Evolutionary conservation across 1,284 basidiomycete species (phyloP).

Genomic region (Ganoderma lingzhi): DNA sequence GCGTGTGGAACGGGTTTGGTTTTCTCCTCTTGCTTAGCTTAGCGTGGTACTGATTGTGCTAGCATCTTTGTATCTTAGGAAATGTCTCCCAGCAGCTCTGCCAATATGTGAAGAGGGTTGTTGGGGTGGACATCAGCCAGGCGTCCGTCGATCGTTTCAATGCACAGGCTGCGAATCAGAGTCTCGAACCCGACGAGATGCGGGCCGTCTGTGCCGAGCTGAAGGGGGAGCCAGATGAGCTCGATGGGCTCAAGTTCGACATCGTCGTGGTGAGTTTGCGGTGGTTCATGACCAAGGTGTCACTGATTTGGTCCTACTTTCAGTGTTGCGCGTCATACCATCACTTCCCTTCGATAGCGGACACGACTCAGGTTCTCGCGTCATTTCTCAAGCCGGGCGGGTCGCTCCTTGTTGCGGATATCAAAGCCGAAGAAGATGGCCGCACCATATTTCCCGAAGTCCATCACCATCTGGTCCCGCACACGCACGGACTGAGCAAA

Average conservation of each 20-base stretch:
- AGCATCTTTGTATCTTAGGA: constrained; percentile 1
- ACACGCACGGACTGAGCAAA: constrained; percentile 59
- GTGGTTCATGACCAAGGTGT: constrained; percentile 26
- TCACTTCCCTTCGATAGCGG: constrained; percentile 62
- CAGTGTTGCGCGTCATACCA: constrained; percentile 77
- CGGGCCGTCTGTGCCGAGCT: constrained; percentile 60
- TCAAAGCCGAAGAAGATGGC: constrained; percentile 43
- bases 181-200: constrained; percentile 66
- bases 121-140: constrained; percentile 79
- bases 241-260: constrained; percentile 65
- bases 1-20: constrained; percentile 72
- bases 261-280: constrained; percentile 56
- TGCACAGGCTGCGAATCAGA: constrained; percentile 59
- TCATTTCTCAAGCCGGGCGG: constrained; percentile 70
- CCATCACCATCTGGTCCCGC: constrained; percentile 56
- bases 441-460: constrained; percentile 37
- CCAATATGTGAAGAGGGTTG: constrained; percentile 60
- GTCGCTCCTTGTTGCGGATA: constrained; percentile 64
- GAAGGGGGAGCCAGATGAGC: constrained; percentile 52
- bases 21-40: not conserved
- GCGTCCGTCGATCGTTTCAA: constrained; percentile 71
- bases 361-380: constrained; percentile 59
- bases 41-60: not conserved
- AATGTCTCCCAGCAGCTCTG: constrained; percentile 47
- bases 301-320: not conserved